Evolutionary conservation across 2,329 filamentous ascomycete genomes (phyloP).

Genomic region (Aureobasidium sp.): DNA sequence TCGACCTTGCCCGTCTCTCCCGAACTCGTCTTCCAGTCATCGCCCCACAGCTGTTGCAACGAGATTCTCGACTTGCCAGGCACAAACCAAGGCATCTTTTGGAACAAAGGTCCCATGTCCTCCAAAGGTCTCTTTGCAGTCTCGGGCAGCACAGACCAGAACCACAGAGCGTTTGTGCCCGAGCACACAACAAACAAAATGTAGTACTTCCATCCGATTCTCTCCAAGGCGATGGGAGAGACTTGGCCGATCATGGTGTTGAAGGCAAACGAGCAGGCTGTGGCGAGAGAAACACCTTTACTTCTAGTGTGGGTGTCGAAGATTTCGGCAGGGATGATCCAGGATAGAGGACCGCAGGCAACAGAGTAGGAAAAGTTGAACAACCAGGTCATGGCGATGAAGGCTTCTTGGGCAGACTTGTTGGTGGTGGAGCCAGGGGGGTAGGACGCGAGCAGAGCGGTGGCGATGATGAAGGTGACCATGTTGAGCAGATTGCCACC

Average conservation of each 20-base stretch:
- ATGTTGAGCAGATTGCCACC: constrained; percentile 18
- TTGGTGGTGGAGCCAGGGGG: constrained; percentile 16
- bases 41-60: not conserved
- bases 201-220: constrained; percentile 23
- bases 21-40: not conserved
- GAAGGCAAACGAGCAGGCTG: constrained; percentile 23
- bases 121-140: constrained; percentile 49
- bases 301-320: constrained; percentile 19
- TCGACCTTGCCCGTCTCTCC: not conserved
- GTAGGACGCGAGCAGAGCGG: constrained; percentile 18
- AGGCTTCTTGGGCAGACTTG: constrained; percentile 20
- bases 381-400: constrained; percentile 21
- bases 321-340: constrained; percentile 23
- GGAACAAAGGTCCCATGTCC: constrained; percentile 21
- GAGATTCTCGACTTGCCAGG: constrained; percentile 13
- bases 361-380: constrained; percentile 21
- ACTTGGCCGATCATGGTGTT: constrained; percentile 26
- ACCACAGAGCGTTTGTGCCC: constrained; percentile 26
- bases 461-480: constrained; percentile 20
- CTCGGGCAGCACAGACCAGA: constrained; percentile 60
- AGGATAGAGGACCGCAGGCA: constrained; percentile 20
- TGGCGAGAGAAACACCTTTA: constrained; percentile 20
- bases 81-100: constrained; percentile 18
- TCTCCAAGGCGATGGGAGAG: constrained; percentile 20
- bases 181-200: constrained; percentile 23